These are phyloP conservation scores for Podochytrium sp. DNA, from an alignment of 192 early-diverging fungal genomes.

Conservation along the genomic window DNA sequence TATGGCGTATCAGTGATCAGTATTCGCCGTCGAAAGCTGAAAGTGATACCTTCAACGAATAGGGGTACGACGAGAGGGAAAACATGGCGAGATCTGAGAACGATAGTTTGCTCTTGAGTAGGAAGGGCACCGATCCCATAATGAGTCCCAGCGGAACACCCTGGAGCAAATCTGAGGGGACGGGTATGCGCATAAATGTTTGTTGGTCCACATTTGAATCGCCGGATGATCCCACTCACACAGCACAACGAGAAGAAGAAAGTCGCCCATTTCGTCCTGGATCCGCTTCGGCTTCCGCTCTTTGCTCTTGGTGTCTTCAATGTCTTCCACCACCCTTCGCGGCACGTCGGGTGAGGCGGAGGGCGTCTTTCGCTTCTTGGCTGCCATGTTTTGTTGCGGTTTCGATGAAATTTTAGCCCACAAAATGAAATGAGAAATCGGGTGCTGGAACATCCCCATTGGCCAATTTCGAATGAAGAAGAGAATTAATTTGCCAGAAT, in stretches of 20 bases:
- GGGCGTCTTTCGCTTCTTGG: background rate
- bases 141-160: slow-evolving; percentile 92
- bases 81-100: slow-evolving; percentile 94
- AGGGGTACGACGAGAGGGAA: slow-evolving; percentile 93
- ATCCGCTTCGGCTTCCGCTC: background rate
- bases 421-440: too few species aligned
- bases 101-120: slow-evolving; percentile 91
- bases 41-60: slow-evolving; percentile 81
- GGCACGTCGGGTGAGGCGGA: background rate
- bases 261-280: slow-evolving; percentile 47
- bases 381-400: background rate
- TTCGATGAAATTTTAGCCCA: background rate
- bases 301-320: background rate
- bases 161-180: slow-evolving; percentile 85
- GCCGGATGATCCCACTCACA: slow-evolving; percentile 42
- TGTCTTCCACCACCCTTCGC: too few species aligned
- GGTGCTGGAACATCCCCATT: too few species aligned
- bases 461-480: too few species aligned
- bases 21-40: background rate
- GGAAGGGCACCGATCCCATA: slow-evolving; percentile 90
- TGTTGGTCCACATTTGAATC: background rate
- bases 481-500: too few species aligned
- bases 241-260: slow-evolving; percentile 56
- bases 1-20: background rate
- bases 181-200: background rate